Percentiles rank a stretch among this genome's conserved stretches.
Conservation (phyloP, 1,284 basidiomycete genomes). For the Thecaphora frezii region DNA sequence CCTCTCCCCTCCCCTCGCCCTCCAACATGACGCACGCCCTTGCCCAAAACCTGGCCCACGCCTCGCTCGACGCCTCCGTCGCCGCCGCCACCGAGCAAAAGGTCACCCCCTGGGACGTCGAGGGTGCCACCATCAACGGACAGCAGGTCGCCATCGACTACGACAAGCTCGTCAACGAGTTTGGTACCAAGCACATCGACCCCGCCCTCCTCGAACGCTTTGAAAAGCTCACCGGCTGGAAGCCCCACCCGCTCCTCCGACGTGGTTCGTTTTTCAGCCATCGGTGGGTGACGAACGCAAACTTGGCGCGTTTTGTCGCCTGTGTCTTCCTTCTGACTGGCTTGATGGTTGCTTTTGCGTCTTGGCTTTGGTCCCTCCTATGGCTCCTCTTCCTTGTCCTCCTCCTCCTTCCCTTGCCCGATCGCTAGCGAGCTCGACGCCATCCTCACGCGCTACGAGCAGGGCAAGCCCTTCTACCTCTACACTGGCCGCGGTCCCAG, state of each 20-base stretch:
- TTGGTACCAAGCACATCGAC: constrained; percentile 85
- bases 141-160: constrained; percentile 77
- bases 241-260: constrained; percentile 85
- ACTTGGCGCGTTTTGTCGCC: too few species aligned
- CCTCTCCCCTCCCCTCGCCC: constrained; percentile 1
- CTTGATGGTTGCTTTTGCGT: too few species aligned
- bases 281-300: too few species aligned
- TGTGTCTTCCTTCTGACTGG: too few species aligned
- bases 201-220: constrained; percentile 80
- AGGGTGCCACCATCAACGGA: constrained; percentile 89
- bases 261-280: constrained; percentile 98
- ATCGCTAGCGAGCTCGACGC: constrained; percentile 90
- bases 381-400: too few species aligned
- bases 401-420: constrained; percentile 60
- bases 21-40: constrained; percentile 30
- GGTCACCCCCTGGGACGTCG: constrained; percentile 97
- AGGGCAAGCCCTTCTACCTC: constrained; percentile 94
- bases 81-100: constrained; percentile 66
- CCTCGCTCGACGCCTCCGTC: constrained; percentile 29
- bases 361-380: too few species aligned
- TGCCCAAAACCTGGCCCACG: constrained; percentile 34
- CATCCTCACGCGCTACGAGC: constrained; percentile 92
- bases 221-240: constrained; percentile 83
- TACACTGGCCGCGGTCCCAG: constrained; percentile 97
- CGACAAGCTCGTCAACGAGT: constrained; percentile 89